These are phyloP conservation scores for Ilyonectria robusta DNA, from an alignment of 2,329 filamentous ascomycete species.

Conservation along the genomic window DNA sequence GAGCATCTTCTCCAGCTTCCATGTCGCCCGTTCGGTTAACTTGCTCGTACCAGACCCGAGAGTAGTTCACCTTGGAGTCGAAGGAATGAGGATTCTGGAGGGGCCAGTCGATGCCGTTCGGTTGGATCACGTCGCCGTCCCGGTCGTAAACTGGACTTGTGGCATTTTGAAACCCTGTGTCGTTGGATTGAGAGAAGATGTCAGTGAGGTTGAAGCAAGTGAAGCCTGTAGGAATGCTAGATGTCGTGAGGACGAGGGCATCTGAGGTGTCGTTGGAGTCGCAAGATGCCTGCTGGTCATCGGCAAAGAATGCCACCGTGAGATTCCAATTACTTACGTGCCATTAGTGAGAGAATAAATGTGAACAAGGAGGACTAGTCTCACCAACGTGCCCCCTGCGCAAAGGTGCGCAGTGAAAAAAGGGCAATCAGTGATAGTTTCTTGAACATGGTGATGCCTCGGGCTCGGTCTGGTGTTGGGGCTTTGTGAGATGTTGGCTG, in stretches of 20 bases:
- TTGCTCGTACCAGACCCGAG: slow-evolving; percentile 33
- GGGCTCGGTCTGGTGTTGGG: too few relatives aligned
- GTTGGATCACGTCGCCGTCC: background rate
- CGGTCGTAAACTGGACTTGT: too few relatives aligned
- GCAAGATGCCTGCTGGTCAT: slow-evolving; percentile 26
- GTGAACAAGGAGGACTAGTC: too few relatives aligned
- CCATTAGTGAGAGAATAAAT: too few relatives aligned
- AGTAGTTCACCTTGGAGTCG: slow-evolving; percentile 35
- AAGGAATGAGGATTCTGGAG: slow-evolving; percentile 30
- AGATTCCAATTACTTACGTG: slow-evolving; percentile 12
- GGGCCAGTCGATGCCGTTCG: slow-evolving; percentile 33
- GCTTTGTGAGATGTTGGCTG: too few relatives aligned
- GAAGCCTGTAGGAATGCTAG: slow-evolving; percentile 18
- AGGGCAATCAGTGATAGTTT: too few relatives aligned
- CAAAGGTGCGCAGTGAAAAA: too few relatives aligned
- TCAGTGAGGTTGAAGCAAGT: slow-evolving; percentile 44
- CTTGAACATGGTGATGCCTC: too few relatives aligned
- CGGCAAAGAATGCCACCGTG: slow-evolving; percentile 32
- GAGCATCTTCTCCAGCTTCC: slow-evolving; percentile 24
- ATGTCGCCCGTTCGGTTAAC: background rate
- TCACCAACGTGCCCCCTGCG: too few relatives aligned
- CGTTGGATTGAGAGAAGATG: slow-evolving; percentile 36
- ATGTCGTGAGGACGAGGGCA: slow-evolving; percentile 33
- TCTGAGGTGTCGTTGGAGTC: slow-evolving; percentile 32
- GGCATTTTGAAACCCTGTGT: slow-evolving; percentile 32